Evolutionary conservation across 164 flowering plant species (phyloP).

Genomic region (Malania oleifera): DNA sequence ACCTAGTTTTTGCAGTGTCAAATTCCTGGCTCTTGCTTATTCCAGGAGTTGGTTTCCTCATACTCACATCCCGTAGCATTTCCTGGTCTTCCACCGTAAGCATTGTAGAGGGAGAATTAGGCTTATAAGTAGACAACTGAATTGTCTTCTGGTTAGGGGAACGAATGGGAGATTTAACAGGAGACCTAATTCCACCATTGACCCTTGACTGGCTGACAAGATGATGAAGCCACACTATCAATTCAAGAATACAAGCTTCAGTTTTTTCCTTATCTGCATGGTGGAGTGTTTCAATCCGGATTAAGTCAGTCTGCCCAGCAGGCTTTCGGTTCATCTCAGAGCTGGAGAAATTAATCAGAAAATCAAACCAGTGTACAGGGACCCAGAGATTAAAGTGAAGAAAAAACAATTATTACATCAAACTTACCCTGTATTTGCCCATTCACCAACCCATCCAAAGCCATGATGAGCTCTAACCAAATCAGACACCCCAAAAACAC

Average conservation of each 20-base stretch:
- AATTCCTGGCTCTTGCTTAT: slow-evolving; percentile 95
- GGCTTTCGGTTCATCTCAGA: slow-evolving; percentile 69
- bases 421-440: slow-evolving; percentile 96
- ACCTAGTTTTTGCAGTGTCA: slow-evolving; percentile 47
- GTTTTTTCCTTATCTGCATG: slow-evolving; percentile 95
- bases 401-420: background rate
- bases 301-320: slow-evolving; percentile 57
- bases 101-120: slow-evolving; percentile 32
- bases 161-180: slow-evolving; percentile 70
- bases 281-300: slow-evolving; percentile 81
- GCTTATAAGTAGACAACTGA: slow-evolving; percentile 26
- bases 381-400: background rate
- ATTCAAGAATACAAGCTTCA: slow-evolving; percentile 75
- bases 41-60: slow-evolving; percentile 77
- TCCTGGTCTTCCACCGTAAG: slow-evolving; percentile 72
- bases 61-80: slow-evolving; percentile 75
- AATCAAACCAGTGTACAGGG: background rate
- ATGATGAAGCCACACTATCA: slow-evolving; percentile 89
- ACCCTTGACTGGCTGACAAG: slow-evolving; percentile 59
- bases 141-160: slow-evolving; percentile 59
- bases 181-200: slow-evolving; percentile 57
- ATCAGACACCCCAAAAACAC: slow-evolving; percentile 6
- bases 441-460: slow-evolving; percentile 99
- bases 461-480: slow-evolving; percentile 89
- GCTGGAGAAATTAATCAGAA: slow-evolving; percentile 30